These are phyloP conservation scores for Neurospora tetraspora DNA, from an alignment of 495 filamentous ascomycete species.

Conservation along the genomic window DNA sequence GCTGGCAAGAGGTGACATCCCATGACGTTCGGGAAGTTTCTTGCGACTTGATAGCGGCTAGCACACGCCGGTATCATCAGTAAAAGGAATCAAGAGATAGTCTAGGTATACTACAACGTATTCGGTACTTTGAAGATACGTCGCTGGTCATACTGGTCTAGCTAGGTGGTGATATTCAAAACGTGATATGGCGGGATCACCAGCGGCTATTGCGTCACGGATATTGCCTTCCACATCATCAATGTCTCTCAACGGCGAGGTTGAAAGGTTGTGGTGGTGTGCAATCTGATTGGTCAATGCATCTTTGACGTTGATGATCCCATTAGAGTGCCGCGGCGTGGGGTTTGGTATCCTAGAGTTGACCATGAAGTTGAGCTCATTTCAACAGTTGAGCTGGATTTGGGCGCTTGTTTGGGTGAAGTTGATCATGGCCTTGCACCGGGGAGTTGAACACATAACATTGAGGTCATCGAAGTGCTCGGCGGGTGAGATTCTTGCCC, in stretches of 20 bases:
- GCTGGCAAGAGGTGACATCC: no score
- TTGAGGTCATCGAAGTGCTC: background rate
- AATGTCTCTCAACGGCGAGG: background rate
- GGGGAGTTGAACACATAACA: background rate
- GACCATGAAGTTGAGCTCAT: background rate
- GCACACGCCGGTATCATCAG: no score
- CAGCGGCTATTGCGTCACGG: background rate
- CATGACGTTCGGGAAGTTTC: no score
- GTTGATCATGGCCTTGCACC: background rate
- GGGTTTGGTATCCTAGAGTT: background rate
- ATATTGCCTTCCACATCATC: background rate
- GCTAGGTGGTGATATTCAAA: background rate
- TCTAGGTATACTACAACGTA: no score
- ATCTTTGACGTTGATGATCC: background rate
- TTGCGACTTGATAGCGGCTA: no score
- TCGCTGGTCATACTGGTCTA: background rate
- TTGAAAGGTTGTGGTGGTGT: background rate
- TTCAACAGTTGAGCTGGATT: no score
- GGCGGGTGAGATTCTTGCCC: background rate
- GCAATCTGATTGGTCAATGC: background rate
- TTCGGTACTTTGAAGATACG: background rate
- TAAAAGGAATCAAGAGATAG: no score
- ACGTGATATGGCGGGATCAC: background rate
- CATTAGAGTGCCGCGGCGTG: background rate
- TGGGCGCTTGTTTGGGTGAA: no score